phyloP scores from a whole-genome alignment of 1,284 basidiomycete species.

The Meripilus lineatus region DNA sequence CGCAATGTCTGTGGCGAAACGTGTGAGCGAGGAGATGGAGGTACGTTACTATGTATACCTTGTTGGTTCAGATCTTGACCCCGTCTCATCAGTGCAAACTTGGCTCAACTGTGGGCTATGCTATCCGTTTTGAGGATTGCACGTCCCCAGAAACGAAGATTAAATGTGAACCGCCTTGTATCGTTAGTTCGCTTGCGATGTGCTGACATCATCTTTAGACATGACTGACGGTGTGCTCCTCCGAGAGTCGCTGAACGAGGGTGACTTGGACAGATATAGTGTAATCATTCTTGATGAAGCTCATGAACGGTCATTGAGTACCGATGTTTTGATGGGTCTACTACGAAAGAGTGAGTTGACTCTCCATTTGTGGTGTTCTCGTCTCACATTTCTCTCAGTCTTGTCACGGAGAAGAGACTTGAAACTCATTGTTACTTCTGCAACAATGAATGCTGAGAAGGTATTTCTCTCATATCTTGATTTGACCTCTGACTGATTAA shows the following conservation, averaged over 20 bases:
- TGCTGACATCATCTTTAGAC: constrained; percentile 41
- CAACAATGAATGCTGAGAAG: constrained; percentile 99
- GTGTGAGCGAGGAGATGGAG: constrained; percentile 95
- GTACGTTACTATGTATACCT: constrained; percentile 30
- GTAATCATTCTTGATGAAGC: constrained; percentile 97
- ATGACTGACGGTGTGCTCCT: constrained; percentile 99
- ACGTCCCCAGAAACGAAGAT: constrained; percentile 91
- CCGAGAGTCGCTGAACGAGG: constrained; percentile 93
- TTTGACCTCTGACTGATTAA: neutral
- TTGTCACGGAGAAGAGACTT: constrained; percentile 87
- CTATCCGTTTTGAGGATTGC: constrained; percentile 97
- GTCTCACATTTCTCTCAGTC: constrained; percentile 47
- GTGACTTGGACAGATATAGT: constrained; percentile 91
- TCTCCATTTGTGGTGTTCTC: constrained; percentile 2
- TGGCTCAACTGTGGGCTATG: constrained; percentile 88
- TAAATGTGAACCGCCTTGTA: constrained; percentile 75
- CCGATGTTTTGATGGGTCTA: constrained; percentile 96
- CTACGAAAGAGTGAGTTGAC: constrained; percentile 76
- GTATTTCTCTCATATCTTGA: constrained; percentile 32
- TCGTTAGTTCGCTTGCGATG: neutral
- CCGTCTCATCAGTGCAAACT: constrained; percentile 63
- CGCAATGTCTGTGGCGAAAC: constrained; percentile 98
- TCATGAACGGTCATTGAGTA: constrained; percentile 93
- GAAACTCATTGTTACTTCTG: constrained; percentile 96
- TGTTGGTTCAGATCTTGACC: neutral